Evolutionary conservation across 768 basidiomycete species (phyloP), one percentile per base, ranked within the genome.

Genomic region (Hysterangium stoloniferum): DNA sequence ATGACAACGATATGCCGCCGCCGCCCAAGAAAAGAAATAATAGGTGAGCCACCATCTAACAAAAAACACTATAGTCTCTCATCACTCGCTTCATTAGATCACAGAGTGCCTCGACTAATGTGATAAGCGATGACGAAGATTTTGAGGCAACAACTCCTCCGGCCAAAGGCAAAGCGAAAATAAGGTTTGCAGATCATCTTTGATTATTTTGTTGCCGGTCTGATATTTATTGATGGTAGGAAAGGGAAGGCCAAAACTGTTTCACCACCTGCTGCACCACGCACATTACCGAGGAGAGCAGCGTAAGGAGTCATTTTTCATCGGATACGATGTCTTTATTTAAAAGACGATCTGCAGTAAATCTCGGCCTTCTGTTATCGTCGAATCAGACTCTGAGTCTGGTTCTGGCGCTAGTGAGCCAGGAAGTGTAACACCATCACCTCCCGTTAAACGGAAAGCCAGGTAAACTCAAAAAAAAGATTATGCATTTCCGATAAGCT

Each of bases 1-100:
- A 68, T 34, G 67, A 71, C 48, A 61, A 62, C 35, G 59, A 72
- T 9, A 71, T 76, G 19, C 58, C 57, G 12, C 59, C 66, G 31
- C 55, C 56, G 17, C n/a, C n/a, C n/a, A 50, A 51, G 19, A 56
- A 42, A 34, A 36, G 11, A 27, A 25, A 35, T 29, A 22, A 37
- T 22, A 43, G 53, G 62, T 62, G 56, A 29, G 54, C 52, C n/a
- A 24, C 33, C n/a, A 4, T 38, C 19, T 15, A 27, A 17, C 35
- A 47, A 47, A 19, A 3, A 24, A 19, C n/a, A 17, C 31, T 24
- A 7, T 37, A 35, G 33, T 48, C 9, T 48, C n/a, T 37, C n/a
- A n/a, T n/a, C 20, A 19, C n/a, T 13, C 22, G 9, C 19, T 25
- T 25, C 20, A 12, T 29, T 24, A 51, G 49, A 42, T 41, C 49